Conservation (phyloP, 176 grass and related monocot genomes). For the Pharus latifolius region DNA sequence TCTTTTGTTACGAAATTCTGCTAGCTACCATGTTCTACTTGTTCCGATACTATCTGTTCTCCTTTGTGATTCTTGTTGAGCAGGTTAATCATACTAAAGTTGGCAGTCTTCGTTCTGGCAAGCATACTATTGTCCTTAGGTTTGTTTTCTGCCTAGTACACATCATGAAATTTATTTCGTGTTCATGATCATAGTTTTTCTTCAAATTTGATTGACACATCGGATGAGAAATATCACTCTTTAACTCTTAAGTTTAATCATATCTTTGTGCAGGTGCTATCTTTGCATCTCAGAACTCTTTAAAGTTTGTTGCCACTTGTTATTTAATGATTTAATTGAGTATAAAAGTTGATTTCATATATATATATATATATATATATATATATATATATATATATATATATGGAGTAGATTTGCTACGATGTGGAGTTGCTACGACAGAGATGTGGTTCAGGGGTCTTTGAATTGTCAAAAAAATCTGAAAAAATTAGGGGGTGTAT, state of each 20-base stretch:
- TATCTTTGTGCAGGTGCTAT: neutral
- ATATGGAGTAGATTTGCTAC: too few species aligned
- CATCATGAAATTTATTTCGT: neutral
- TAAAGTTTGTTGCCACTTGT: neutral
- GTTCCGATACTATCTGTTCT: conserved; percentile 1
- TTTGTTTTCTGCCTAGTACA: conserved; percentile 24
- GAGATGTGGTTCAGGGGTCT: too few species aligned
- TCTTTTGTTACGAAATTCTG: neutral
- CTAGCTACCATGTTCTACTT: neutral
- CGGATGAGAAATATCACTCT: neutral
- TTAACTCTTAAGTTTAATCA: neutral
- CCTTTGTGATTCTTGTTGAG: neutral
- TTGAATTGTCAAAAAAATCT: too few species aligned
- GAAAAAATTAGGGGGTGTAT: too few species aligned
- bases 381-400: too few species aligned
- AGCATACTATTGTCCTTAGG: conserved; percentile 55
- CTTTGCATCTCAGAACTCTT: neutral
- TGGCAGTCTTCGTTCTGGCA: conserved; percentile 34
- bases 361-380: too few species aligned
- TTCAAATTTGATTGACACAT: neutral
- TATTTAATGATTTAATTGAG: too few species aligned
- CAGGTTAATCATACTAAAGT: conserved; percentile 60
- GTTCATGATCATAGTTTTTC: neutral
- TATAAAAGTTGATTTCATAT: too few species aligned
- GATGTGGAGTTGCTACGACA: too few species aligned